A percentile compares a stretch with the other conserved stretches of the same genome.
These are phyloP conservation scores for Peniophora sp. DNA, from an alignment of 1,284 basidiomycete genomes.

Conservation along the genomic window DNA sequence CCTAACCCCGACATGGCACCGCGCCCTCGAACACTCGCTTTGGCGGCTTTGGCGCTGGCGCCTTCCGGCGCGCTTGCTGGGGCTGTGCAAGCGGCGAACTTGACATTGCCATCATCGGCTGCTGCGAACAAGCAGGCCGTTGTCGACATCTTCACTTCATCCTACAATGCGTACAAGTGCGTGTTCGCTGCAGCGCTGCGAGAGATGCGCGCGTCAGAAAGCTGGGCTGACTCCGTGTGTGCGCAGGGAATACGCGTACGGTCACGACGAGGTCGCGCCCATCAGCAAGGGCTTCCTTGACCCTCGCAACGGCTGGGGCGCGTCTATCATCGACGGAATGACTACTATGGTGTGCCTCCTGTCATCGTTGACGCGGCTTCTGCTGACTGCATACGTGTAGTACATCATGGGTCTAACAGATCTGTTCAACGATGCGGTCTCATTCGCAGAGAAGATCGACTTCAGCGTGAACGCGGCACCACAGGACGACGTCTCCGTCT, in stretches of 20 bases:
- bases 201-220: not conserved
- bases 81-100: not conserved
- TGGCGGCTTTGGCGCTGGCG: not conserved
- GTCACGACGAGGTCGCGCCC: not conserved
- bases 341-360: not conserved
- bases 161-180: not conserved
- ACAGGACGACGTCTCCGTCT: not conserved
- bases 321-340: not conserved
- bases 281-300: not conserved
- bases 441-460: constrained; percentile 1
- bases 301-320: constrained; percentile 1
- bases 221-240: not conserved
- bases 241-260: not conserved
- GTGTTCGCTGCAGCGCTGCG: not conserved
- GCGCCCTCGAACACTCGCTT: not conserved
- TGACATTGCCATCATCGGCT: not conserved
- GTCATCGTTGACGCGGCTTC: not conserved
- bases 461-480: not conserved
- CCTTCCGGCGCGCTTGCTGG: not conserved
- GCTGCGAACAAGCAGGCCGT: constrained; percentile 1
- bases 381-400: not conserved
- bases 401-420: not conserved
- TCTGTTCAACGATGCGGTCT: not conserved
- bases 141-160: not conserved
- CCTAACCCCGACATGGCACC: too few species aligned